phyloP scores from a whole-genome alignment of 1,284 basidiomycete species.

The Leccinum fuscescens region DNA sequence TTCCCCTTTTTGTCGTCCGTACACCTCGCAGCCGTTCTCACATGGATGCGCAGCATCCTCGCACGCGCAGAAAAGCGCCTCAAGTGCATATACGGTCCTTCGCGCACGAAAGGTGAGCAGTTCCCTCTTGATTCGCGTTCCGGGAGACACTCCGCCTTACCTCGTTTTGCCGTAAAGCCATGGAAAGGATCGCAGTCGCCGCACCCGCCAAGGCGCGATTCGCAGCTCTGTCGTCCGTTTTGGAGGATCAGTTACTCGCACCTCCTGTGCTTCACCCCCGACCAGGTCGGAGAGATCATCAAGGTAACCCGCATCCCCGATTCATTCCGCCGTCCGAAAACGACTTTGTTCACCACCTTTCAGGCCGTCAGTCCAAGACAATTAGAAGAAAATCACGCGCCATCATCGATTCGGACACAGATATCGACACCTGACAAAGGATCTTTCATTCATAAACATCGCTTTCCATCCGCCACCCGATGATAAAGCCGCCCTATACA shows the following conservation, averaged over 20 bases:
- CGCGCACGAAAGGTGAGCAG: conserved; percentile 14
- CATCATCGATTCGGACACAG: conserved; percentile 10
- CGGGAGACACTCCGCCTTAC: neutral
- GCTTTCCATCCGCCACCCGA: neutral
- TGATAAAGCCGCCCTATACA: neutral
- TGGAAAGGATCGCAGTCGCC: conserved; percentile 8
- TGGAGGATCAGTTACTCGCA: conserved; percentile 21
- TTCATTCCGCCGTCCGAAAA: neutral
- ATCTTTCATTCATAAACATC: conserved; percentile 6
- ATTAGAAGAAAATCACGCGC: conserved; percentile 3
- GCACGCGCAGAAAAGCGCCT: conserved; percentile 24
- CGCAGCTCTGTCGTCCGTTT: neutral
- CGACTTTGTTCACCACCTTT: neutral
- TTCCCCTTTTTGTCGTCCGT: neutral
- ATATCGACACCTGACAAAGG: neutral
- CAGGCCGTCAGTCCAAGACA: conserved; percentile 1
- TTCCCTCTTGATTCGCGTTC: neutral
- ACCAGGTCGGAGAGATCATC: conserved; percentile 11
- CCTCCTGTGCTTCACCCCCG: conserved; percentile 14
- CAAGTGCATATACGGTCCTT: conserved; percentile 26
- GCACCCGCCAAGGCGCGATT: conserved; percentile 14
- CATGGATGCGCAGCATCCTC: conserved; percentile 20
- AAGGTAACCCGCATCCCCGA: conserved; percentile 5
- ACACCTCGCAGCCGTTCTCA: conserved; percentile 2
- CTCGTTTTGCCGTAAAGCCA: conserved; percentile 8